A percentile compares a stretch with the other conserved stretches of the same genome.
These are phyloP conservation scores for Solanum acaule DNA, from an alignment of 257 asterid genomes.

Conservation along the genomic window DNA sequence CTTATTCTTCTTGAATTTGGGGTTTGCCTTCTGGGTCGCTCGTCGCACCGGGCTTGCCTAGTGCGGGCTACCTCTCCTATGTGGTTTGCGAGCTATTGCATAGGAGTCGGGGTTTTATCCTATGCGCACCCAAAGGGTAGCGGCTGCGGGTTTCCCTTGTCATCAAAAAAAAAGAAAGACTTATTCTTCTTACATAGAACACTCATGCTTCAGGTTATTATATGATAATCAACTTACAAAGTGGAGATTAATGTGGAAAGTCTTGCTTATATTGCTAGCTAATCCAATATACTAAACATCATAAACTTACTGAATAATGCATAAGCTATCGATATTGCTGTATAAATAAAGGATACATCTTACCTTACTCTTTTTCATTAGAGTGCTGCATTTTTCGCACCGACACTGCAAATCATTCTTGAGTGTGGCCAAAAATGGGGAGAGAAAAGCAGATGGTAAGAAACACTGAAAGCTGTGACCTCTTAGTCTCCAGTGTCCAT, in stretches of 20 bases:
- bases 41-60: too few relatives aligned
- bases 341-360: background rate
- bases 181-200: background rate
- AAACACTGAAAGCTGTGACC: background rate
- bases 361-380: background rate
- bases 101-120: too few relatives aligned
- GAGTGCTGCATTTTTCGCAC: background rate
- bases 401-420: background rate
- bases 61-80: too few relatives aligned
- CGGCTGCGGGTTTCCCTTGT: too few relatives aligned
- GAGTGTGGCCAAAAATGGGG: background rate
- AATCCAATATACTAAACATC: background rate
- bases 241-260: background rate
- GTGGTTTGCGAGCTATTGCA: too few relatives aligned
- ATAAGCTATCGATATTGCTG: background rate
- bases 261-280: background rate
- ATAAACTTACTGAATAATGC: background rate
- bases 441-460: background rate
- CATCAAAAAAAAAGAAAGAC: background rate
- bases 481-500: background rate
- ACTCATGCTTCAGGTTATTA: background rate
- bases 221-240: background rate
- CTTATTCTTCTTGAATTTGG: too few relatives aligned
- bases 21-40: too few relatives aligned
- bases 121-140: too few relatives aligned